Percentiles rank a stretch among this genome's conserved stretches.
Conservation (phyloP, 2,329 filamentous ascomycete species). For the Epichloe bromicola region DNA sequence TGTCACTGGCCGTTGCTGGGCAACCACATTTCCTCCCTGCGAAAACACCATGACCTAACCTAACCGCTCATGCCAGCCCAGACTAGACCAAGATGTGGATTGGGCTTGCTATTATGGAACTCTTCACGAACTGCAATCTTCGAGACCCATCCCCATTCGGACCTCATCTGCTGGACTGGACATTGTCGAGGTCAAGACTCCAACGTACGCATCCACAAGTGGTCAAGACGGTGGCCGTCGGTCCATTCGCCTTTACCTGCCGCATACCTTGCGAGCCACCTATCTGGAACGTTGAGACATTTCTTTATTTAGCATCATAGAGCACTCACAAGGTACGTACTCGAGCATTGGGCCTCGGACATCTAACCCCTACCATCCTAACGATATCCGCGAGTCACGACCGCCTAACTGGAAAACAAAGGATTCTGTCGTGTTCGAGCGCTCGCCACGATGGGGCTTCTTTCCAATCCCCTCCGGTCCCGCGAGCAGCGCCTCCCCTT, state of each 20-base stretch:
- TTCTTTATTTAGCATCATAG: not conserved
- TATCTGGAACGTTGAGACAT: not conserved
- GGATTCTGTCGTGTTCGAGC: not conserved
- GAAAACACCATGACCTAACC: not conserved
- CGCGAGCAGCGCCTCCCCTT: conserved; percentile 32
- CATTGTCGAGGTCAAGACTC: not conserved
- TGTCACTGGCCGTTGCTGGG: conserved; percentile 13
- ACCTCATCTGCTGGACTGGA: not conserved
- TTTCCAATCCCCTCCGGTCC: conserved; percentile 33
- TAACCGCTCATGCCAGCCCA: not conserved
- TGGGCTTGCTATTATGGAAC: not conserved
- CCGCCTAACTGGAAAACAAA: not conserved
- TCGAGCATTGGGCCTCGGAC: too few relatives aligned
- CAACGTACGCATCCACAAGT: not conserved
- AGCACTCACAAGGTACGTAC: not conserved
- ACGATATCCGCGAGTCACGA: not conserved
- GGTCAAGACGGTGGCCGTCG: not conserved
- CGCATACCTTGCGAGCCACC: conserved; percentile 3
- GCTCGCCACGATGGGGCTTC: conserved; percentile 32
- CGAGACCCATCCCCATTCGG: not conserved
- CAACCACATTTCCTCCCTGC: conserved; percentile 13
- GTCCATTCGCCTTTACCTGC: not conserved
- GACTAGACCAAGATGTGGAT: not conserved
- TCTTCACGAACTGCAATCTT: not conserved
- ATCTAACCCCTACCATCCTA: not conserved